phyloP scores from a whole-genome alignment of 257 asterid genomes.

The Penstemon davidsonii region DNA sequence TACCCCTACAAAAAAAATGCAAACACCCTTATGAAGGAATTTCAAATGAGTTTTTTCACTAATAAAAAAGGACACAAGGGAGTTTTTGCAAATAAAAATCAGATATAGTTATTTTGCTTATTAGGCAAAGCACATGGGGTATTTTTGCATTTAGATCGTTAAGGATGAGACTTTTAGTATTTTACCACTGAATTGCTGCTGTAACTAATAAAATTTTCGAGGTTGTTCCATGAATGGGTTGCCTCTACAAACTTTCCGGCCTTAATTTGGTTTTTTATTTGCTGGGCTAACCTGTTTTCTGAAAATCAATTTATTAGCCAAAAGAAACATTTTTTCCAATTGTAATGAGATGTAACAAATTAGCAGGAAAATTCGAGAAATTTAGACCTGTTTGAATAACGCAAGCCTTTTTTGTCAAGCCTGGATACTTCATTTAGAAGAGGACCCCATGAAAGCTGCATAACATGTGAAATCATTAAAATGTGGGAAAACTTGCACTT shows the following conservation, averaged over 20 bases:
- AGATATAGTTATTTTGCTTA: too few species aligned
- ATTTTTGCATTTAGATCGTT: too few species aligned
- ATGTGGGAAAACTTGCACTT: too few species aligned
- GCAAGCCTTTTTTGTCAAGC: constrained; percentile 64
- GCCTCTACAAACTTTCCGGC: constrained; percentile 61
- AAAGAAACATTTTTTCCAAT: background rate
- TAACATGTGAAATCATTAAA: constrained; percentile 23
- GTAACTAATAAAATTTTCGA: constrained; percentile 49
- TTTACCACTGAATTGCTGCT: constrained; percentile 71
- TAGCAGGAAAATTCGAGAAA: background rate
- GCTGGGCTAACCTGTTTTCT: constrained; percentile 58
- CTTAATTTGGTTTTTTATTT: constrained; percentile 54
- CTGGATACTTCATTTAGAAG: constrained; percentile 85
- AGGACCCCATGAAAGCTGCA: constrained; percentile 97
- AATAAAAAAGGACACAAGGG: too few species aligned
- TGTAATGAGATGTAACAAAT: background rate
- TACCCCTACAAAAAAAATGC: too few species aligned
- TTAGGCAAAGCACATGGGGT: too few species aligned
- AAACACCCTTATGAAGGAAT: too few species aligned
- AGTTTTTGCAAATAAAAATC: too few species aligned
- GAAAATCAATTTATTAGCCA: constrained; percentile 23
- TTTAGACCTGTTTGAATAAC: constrained; percentile 66
- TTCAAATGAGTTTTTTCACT: too few species aligned
- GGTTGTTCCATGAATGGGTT: constrained; percentile 60
- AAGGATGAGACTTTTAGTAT: background rate